Evolutionary conservation across 345 rosid genomes (phyloP), one percentile per base, ranked within the genome.

Genomic region (Iberis pinnata): DNA sequence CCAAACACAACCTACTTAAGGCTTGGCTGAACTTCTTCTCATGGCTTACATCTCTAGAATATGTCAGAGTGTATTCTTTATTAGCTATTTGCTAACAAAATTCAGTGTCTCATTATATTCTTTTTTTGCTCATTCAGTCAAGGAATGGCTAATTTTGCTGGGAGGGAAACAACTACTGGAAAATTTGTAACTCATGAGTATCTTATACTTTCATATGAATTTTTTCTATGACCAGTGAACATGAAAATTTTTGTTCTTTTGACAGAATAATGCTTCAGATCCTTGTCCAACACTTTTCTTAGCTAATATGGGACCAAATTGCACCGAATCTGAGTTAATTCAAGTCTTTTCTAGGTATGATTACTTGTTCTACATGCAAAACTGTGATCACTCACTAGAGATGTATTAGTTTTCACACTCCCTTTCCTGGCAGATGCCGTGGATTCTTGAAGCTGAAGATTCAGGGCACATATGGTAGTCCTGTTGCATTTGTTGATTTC

Each of bases 401-500:
- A 50, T 57, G 43, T 36, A 16, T 39, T 15, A 7, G 60, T 44
- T 51, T 43, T 58, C 18, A 49, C 48, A 29, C 38, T 65, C 41
- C 37, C 18, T 33, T 58, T 42, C 61, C 27, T 56, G 32, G 3
- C 63, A 87, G 97, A 66, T 82, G 80, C 58, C 79, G 79, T 51
- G 97, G 96, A 37, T 89, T 84, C 76, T 69, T 84, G 78, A 86
- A 84, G 64, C 55, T 86, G 65, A 89, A 86, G 64, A 82, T 84
- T 75, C 90, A 87, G 73, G 72, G 83, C 63, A 86, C 86, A 5
- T 80, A 84, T 35, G 88, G 95, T 44, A 59, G 83, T 53, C 83
- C 86, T 13, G 89, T 89, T 69, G 96, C 95, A 67, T 84, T 89
- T 73, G 85, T 86, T 51, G 96, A 89, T 72, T 87, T 86, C 50